phyloP scores from a whole-genome alignment of 2,329 filamentous ascomycete species.

The Talaromyces atroroseus region DNA sequence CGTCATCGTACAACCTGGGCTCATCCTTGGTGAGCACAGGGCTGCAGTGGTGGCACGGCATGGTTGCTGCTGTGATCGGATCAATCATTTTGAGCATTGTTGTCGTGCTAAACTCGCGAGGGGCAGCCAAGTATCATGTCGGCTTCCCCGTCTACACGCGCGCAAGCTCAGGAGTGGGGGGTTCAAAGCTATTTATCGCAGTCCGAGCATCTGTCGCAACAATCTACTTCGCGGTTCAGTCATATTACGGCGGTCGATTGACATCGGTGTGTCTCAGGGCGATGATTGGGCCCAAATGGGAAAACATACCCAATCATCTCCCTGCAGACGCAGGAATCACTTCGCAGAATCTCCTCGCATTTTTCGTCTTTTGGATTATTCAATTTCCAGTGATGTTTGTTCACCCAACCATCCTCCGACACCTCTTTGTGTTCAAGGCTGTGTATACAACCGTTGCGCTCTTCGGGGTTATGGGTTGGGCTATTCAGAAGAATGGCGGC shows the following conservation, averaged over 20 bases:
- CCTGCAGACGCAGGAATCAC: constrained; percentile 28
- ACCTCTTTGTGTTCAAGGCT: constrained; percentile 25
- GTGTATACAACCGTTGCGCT: constrained; percentile 19
- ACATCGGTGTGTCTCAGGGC: constrained; percentile 26
- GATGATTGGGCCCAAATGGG: constrained; percentile 29
- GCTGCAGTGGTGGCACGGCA: neutral
- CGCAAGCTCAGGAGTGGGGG: constrained; percentile 40
- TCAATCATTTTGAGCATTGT: neutral
- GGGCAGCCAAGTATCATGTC: constrained; percentile 36
- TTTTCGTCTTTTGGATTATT: constrained; percentile 32
- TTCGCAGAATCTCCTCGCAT: constrained; percentile 32
- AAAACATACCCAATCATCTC: constrained; percentile 30
- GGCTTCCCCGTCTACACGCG: constrained; percentile 40
- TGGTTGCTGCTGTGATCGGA: neutral
- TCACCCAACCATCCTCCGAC: constrained; percentile 32
- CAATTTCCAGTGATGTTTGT: constrained; percentile 37
- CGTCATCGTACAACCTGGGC: neutral
- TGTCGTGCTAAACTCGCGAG: neutral
- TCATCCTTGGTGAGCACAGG: neutral
- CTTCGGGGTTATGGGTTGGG: constrained; percentile 26
- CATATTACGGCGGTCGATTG: constrained; percentile 34
- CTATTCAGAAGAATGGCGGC: constrained; percentile 27
- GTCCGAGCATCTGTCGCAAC: constrained; percentile 18
- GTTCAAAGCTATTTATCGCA: constrained; percentile 36
- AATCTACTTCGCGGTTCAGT: constrained; percentile 38